phyloP scores from a whole-genome alignment of 148 eudicot species.

The Spergularia marina region DNA sequence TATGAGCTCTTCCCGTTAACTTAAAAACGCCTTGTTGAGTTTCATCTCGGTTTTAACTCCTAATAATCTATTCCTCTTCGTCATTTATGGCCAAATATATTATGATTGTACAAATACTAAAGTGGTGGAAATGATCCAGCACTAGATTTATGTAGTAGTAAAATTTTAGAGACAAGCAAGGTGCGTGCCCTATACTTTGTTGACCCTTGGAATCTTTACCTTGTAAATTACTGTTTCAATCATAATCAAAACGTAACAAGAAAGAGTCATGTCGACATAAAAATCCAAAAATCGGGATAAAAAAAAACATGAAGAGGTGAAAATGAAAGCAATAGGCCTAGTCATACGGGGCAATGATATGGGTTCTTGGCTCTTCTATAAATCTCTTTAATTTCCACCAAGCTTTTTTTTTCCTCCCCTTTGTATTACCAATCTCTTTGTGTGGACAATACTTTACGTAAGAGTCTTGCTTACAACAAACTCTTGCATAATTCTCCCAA shows the following conservation, averaged over 20 bases:
- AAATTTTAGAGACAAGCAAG: not conserved
- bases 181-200: not conserved
- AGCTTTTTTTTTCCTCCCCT: slow-evolving; percentile 6
- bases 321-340: slow-evolving; percentile 7
- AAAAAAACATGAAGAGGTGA: not conserved
- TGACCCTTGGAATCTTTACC: slow-evolving; percentile 22
- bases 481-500: slow-evolving; percentile 19
- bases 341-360: slow-evolving; percentile 18
- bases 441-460: slow-evolving; percentile 35
- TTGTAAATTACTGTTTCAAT: slow-evolving; percentile 22
- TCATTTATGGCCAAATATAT: too few relatives aligned
- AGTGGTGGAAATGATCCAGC: too few relatives aligned
- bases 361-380: slow-evolving; percentile 25
- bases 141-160: too few relatives aligned
- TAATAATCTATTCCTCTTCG: too few relatives aligned
- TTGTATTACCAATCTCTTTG: not conserved
- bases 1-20: too few relatives aligned
- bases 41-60: too few relatives aligned
- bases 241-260: not conserved
- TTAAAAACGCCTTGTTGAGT: too few relatives aligned
- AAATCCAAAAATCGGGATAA: not conserved
- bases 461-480: slow-evolving; percentile 21
- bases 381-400: slow-evolving; percentile 24
- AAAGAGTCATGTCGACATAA: slow-evolving; percentile 7
- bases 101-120: too few relatives aligned